Percentiles rank a stretch among this genome's conserved stretches.
phyloP scores from a whole-genome alignment of 1,284 basidiomycete genomes.

The Boletus albobrunnescens region DNA sequence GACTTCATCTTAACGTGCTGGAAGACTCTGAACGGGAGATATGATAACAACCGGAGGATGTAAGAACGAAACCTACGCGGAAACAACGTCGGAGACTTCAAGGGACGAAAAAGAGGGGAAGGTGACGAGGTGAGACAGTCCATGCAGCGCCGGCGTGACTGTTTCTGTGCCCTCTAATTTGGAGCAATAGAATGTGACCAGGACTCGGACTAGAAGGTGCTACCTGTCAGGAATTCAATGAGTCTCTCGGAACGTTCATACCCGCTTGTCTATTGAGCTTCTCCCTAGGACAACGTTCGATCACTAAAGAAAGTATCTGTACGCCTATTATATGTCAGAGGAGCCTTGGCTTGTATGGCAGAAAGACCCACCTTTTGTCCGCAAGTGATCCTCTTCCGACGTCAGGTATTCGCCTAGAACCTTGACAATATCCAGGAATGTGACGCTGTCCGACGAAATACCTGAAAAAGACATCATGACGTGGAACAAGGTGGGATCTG shows the following conservation, averaged over 20 bases:
- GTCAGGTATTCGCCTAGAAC: constrained; percentile 84
- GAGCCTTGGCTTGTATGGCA: constrained; percentile 4
- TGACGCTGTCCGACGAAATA: constrained; percentile 55
- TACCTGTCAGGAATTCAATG: constrained; percentile 7
- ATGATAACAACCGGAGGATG: background rate
- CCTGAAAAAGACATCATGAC: constrained; percentile 42
- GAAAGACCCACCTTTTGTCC: constrained; percentile 65
- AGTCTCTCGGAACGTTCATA: constrained; percentile 35
- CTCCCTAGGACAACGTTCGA: constrained; percentile 57
- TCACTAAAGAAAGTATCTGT: constrained; percentile 63
- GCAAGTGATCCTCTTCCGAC: constrained; percentile 73
- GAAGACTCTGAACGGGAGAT: constrained; percentile 56
- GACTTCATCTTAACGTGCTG: constrained; percentile 76
- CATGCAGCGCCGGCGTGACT: constrained; percentile 71
- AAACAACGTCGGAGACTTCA: constrained; percentile 66
- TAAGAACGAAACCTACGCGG: constrained; percentile 51
- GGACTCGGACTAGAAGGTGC: constrained; percentile 61
- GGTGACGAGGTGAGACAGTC: constrained; percentile 66
- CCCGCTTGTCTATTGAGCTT: constrained; percentile 81
- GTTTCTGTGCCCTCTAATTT: constrained; percentile 87
- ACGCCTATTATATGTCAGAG: constrained; percentile 56
- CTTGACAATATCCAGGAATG: constrained; percentile 83
- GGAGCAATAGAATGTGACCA: constrained; percentile 79
- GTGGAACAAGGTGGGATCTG: constrained; percentile 10
- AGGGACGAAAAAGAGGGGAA: constrained; percentile 66